phyloP scores from a whole-genome alignment of 208 protist species.

The Leishmania guyanensis region DNA sequence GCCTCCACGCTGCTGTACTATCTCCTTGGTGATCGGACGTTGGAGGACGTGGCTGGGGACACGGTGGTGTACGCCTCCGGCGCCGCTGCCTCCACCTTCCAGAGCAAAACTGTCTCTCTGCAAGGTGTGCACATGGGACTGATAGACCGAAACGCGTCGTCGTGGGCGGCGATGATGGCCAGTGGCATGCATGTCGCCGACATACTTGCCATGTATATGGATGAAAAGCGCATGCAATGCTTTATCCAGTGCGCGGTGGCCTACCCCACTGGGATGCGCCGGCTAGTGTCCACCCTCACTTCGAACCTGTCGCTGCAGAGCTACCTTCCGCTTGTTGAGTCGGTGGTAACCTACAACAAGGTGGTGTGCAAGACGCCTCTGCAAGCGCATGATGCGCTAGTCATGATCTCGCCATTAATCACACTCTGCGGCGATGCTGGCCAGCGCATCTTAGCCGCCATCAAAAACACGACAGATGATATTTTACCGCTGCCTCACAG shows the following conservation, averaged over 20 bases:
- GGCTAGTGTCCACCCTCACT: conserved; percentile 52
- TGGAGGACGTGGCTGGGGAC: conserved; percentile 36
- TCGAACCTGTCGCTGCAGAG: conserved; percentile 51
- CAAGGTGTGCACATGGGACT: conserved; percentile 5
- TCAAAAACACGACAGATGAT: conserved; percentile 15
- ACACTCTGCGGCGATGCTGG: conserved; percentile 49
- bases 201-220: conserved; percentile 44
- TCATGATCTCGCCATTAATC: conserved; percentile 56
- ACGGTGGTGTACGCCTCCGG: conserved; percentile 31
- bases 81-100: conserved; percentile 40
- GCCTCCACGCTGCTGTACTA: conserved; percentile 45
- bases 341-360: conserved; percentile 48
- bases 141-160: conserved; percentile 31
- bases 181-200: conserved; percentile 46
- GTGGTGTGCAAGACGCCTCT: conserved; percentile 61
- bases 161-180: conserved; percentile 45
- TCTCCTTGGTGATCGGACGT: conserved; percentile 36
- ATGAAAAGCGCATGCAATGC: conserved; percentile 47
- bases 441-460: conserved; percentile 20
- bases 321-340: conserved; percentile 78
- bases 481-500: neutral
- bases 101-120: conserved; percentile 14
- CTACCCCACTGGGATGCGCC: conserved; percentile 44
- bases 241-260: conserved; percentile 40
- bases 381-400: conserved; percentile 50